Evolutionary conservation across 1,139 yeast genomes (phyloP), one percentile per base, ranked within the genome.

Genomic region (Diutina rugosa): DNA sequence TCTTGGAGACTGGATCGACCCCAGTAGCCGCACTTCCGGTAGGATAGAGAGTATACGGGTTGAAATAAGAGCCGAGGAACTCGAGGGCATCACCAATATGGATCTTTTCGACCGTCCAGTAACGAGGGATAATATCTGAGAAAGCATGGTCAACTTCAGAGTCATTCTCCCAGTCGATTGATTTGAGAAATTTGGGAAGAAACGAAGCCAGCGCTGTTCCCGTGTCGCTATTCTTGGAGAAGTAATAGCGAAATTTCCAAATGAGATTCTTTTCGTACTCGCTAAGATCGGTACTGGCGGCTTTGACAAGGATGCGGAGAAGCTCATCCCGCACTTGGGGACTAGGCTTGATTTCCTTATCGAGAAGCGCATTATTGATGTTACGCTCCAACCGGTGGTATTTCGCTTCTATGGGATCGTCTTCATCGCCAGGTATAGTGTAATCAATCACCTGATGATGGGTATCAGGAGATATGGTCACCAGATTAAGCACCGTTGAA

Each of bases 71-170:
- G 14, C 97, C 90, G 52, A 93, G 72, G 16, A 93, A 72, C 66
- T 93, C 99, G 57, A 93, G 74, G 0, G 98, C 96, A 69, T 93
- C 98, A 56, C 93, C 97, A 45, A 93, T 85, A 61, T 90, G 96
- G 57, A 90, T 85, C 61, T 86, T 88, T 16, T 87, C 89, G 2
- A 73, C 79, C 14, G 72, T 63, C 80, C 80, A 76, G 61, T 73
- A 73, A 53, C 67, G 66, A 0, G 79, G 79, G 26, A 76, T 66
- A 9, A 76, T 73, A 60, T 76, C 79, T 55, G 80, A 84, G 57
- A 90, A 79, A 6, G 90, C 93, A 67, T 90, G 96, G 55, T 75
- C 79, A 30, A 87, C 80, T 69, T 93, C 99, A 57, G 77, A 73
- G 58, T 86, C 88, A 67, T 90, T 95, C 52, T 84, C 89, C 90